Base-by-base conservation (phyloP, 441 rosid genomes). In the Kokia cookei region DNA sequence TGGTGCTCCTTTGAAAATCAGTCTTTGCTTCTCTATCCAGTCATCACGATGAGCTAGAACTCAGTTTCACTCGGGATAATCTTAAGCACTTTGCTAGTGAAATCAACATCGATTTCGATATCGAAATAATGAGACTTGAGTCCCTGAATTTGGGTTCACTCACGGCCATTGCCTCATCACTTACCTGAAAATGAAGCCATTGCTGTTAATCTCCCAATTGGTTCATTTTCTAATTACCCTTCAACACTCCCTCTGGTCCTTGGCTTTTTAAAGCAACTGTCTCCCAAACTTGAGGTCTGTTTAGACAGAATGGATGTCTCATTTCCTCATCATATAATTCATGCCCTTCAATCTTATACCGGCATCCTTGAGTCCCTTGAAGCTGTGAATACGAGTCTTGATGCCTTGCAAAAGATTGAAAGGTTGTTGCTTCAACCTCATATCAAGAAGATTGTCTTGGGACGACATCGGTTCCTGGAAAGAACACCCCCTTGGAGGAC, bases 201-300 rank as follows among this genome's bases (percentile, higher is more conserved):
- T 65, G 93, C 89, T 0, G 95, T 90, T 68, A 88, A 87, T 82
- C 84, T 90, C 24, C 90, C 95, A 0, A 26, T 88, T 27, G 74
- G 74, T 37, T 79, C 89, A 5, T 83, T 84, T 10, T 67, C 81
- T 0, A 82, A 75, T 27, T 54, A 66, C 70, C 78, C 86, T 45
- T 80, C 83, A n/a, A 77, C 72, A 63, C 78, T 84, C 24, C 89
- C 89, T 26, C 67, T 83, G 27, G 83, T 82, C 57, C 84, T 90
- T 76, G 87, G 88, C 32, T 84, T 78, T 15, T 76, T 88, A 3
- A 90, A 86, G 80, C 88, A 86, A 53, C 77, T 88, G 10, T 82
- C 90, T 10, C 93, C 95, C 32, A 88, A 85, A 76, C 78, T 90
- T 65, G 81, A 88, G 76, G 89, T 90, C 50, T 88, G 88, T 11